These are phyloP conservation scores for Acanthamoeba castellanii DNA, from an alignment of 208 protist genomes.

Conservation along the genomic window DNA sequence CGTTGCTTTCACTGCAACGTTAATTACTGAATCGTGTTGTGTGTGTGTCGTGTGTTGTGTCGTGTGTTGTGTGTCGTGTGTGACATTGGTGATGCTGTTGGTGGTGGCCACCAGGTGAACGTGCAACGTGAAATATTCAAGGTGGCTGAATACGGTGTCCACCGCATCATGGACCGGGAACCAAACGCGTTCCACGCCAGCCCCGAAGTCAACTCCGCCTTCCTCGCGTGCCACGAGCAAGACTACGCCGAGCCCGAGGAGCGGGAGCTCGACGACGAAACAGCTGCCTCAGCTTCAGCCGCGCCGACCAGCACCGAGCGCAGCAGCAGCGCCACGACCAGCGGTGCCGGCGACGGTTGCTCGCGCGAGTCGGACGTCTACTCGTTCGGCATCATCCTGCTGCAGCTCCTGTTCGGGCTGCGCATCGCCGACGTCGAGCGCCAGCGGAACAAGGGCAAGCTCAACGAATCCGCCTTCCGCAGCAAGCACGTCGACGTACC, in stretches of 20 bases:
- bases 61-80: no score
- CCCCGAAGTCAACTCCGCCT: slow-evolving; percentile 31
- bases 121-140: slow-evolving; percentile 34
- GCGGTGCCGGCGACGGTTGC: not conserved
- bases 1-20: no score
- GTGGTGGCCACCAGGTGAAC: not conserved
- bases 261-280: not conserved
- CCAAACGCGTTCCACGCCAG: slow-evolving; percentile 25
- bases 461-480: slow-evolving; percentile 11
- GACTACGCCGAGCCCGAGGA: not conserved
- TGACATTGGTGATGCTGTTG: not conserved
- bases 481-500: not conserved
- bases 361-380: slow-evolving; percentile 14
- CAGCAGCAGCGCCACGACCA: not conserved
- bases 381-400: slow-evolving; percentile 25
- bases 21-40: not conserved
- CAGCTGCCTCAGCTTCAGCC: not conserved
- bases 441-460: not conserved
- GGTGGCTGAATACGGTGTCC: slow-evolving; percentile 31
- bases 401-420: slow-evolving; percentile 1
- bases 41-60: not conserved
- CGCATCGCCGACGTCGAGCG: slow-evolving; percentile 46
- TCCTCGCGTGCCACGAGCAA: not conserved
- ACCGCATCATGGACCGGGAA: slow-evolving; percentile 36
- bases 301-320: no score